phyloP scores from a whole-genome alignment of 129 eudicot genomes.

The Tanacetum coccineum region DNA sequence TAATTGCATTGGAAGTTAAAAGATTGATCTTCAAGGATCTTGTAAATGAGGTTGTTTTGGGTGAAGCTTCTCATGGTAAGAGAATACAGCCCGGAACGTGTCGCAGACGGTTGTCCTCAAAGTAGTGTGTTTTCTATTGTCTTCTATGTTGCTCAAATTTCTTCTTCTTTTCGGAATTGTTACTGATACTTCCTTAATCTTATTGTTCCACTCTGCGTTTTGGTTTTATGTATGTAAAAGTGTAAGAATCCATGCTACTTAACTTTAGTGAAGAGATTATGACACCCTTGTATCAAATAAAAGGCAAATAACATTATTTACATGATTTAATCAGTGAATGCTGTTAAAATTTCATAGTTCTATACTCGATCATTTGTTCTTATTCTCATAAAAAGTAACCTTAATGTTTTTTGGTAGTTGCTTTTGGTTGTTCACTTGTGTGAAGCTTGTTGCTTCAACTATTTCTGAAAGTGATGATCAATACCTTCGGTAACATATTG shows the following conservation, averaged over 20 bases:
- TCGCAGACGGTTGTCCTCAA: slow-evolving; percentile 53
- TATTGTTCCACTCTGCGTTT: slow-evolving; percentile 10
- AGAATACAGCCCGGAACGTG: slow-evolving; percentile 39
- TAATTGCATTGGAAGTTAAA: neutral
- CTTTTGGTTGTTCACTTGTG: neutral
- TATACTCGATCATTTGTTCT: neutral
- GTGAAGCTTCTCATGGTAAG: slow-evolving; percentile 27
- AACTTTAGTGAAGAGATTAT: slow-evolving; percentile 3
- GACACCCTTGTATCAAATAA: slow-evolving; percentile 22
- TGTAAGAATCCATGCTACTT: slow-evolving; percentile 20
- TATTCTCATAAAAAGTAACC: neutral
- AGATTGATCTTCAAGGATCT: neutral
- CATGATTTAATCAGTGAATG: slow-evolving; percentile 16
- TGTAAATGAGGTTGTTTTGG: neutral
- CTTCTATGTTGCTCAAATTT: slow-evolving; percentile 6
- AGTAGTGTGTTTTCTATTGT: slow-evolving; percentile 30
- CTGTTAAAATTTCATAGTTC: neutral
- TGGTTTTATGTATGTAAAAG: slow-evolving; percentile 27
- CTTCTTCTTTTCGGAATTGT: slow-evolving; percentile 12
- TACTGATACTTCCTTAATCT: slow-evolving; percentile 19
- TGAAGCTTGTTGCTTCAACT: neutral
- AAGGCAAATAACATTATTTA: slow-evolving; percentile 21
- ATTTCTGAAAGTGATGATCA: neutral
- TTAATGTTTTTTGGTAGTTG: neutral
- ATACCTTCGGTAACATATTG: neutral